phyloP scores from a whole-genome alignment of 768 basidiomycete species.

The Tulasnella sp. region DNA sequence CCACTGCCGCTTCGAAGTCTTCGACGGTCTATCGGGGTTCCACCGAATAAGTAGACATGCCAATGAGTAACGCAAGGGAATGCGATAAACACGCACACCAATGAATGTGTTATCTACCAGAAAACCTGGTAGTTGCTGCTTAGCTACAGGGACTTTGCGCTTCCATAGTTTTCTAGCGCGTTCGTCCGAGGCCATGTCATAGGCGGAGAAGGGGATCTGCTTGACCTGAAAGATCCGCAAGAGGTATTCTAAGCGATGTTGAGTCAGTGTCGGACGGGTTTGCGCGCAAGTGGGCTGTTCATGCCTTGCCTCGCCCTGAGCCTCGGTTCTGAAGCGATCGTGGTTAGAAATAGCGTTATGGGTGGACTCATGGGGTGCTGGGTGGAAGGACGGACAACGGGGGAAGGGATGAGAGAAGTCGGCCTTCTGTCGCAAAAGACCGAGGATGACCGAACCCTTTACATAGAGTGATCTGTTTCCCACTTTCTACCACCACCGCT shows the following conservation, averaged over 20 bases:
- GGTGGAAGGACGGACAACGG: background rate
- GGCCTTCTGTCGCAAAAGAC: conserved; percentile 1
- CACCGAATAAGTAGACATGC: background rate
- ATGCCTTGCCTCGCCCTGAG: conserved; percentile 80
- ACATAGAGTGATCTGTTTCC: background rate
- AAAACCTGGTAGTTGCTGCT: conserved; percentile 83
- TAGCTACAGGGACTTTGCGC: conserved; percentile 80
- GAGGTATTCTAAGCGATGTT: conserved; percentile 64
- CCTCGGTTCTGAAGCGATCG: conserved; percentile 78
- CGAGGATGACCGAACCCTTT: conserved; percentile 19
- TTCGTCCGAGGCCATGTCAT: conserved; percentile 84
- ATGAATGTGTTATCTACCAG: conserved; percentile 76
- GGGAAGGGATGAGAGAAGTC: background rate
- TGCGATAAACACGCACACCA: conserved; percentile 58
- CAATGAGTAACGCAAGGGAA: background rate
- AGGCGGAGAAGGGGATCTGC: conserved; percentile 80
- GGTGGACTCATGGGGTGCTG: conserved; percentile 58
- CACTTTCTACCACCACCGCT: conserved; percentile 13
- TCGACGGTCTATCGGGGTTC: conserved; percentile 33
- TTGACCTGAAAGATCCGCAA: conserved; percentile 81
- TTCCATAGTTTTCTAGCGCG: conserved; percentile 79
- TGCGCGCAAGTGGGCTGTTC: background rate
- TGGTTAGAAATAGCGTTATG: conserved; percentile 82
- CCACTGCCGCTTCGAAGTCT: conserved; percentile 73
- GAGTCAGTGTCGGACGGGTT: conserved; percentile 12